Evolutionary conservation across 2,329 filamentous ascomycete species (phyloP).

Genomic region (Talaromyces albobiverticillius): DNA sequence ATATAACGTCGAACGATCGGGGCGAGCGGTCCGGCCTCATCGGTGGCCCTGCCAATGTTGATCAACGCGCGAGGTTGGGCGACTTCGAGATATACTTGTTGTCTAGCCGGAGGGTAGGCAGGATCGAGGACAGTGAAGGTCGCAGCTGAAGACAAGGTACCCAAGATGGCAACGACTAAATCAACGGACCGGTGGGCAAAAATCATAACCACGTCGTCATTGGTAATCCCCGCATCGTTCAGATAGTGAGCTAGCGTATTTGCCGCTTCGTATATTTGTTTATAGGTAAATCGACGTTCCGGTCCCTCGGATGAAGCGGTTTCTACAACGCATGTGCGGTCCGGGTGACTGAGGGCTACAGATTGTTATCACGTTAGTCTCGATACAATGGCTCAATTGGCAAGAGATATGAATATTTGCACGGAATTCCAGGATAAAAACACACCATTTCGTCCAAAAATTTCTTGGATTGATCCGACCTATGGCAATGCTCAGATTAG

Average conservation of each 20-base stretch:
- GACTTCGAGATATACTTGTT: constrained; percentile 80
- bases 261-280: constrained; percentile 79
- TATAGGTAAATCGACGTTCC: constrained; percentile 72
- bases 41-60: constrained; percentile 67
- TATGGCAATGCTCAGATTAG: neutral
- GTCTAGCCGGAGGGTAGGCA: constrained; percentile 73
- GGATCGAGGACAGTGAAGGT: constrained; percentile 70
- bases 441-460: constrained; percentile 44
- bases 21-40: constrained; percentile 64
- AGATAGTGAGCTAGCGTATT: constrained; percentile 79
- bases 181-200: constrained; percentile 82
- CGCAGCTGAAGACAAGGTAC: constrained; percentile 52
- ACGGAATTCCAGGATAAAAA: neutral
- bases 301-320: constrained; percentile 53
- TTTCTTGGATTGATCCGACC: constrained; percentile 42
- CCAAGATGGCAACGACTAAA: constrained; percentile 76
- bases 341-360: constrained; percentile 59
- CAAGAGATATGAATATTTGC: neutral
- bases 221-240: constrained; percentile 66
- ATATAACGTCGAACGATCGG: constrained; percentile 66
- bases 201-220: constrained; percentile 90
- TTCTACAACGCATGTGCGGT: constrained; percentile 66
- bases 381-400: neutral
- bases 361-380: constrained; percentile 4
- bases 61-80: constrained; percentile 71